phyloP scores from a whole-genome alignment of 2,329 filamentous ascomycete genomes.

The Huntiella moniliformis region DNA sequence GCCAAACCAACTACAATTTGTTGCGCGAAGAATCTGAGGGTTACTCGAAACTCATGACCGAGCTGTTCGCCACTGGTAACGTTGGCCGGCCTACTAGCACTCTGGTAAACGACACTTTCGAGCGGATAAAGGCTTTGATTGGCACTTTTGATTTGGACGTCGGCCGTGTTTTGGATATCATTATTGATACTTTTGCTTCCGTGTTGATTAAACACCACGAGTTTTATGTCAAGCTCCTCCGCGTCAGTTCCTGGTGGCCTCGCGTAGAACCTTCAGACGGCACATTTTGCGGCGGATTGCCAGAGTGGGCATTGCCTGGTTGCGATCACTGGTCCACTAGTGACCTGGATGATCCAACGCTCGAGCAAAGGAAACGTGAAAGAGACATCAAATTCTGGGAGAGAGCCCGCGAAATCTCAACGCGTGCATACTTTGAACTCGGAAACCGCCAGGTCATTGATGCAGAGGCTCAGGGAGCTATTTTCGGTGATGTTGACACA shows the following conservation, averaged over 20 bases:
- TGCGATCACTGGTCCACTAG: conserved; percentile 42
- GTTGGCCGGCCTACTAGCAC: conserved; percentile 55
- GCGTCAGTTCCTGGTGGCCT: conserved; percentile 95
- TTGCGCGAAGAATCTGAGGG: conserved; percentile 90
- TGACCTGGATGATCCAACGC: conserved; percentile 47
- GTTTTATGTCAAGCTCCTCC: conserved; percentile 85
- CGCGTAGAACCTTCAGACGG: conserved; percentile 27
- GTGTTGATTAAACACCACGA: conserved; percentile 81
- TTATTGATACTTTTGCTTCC: conserved; percentile 84
- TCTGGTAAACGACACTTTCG: conserved; percentile 68
- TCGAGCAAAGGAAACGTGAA: conserved; percentile 35
- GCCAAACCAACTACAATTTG: conserved; percentile 92
- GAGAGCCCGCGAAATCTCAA: conserved; percentile 52
- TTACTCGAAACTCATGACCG: conserved; percentile 88
- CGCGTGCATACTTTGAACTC: conserved; percentile 78
- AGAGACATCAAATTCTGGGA: conserved; percentile 70
- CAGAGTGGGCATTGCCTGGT: conserved; percentile 64
- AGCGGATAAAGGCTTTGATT: conserved; percentile 82
- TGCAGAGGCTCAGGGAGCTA: conserved; percentile 2
- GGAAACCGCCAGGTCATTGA: conserved; percentile 47
- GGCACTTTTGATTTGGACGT: conserved; percentile 95
- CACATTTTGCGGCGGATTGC: conserved; percentile 47
- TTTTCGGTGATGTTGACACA: conserved; percentile 30
- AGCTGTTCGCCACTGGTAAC: conserved; percentile 78
- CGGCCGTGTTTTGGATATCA: conserved; percentile 82